phyloP scores from a whole-genome alignment of 2,329 filamentous ascomycete genomes.

The Botryotinia narcissicola region DNA sequence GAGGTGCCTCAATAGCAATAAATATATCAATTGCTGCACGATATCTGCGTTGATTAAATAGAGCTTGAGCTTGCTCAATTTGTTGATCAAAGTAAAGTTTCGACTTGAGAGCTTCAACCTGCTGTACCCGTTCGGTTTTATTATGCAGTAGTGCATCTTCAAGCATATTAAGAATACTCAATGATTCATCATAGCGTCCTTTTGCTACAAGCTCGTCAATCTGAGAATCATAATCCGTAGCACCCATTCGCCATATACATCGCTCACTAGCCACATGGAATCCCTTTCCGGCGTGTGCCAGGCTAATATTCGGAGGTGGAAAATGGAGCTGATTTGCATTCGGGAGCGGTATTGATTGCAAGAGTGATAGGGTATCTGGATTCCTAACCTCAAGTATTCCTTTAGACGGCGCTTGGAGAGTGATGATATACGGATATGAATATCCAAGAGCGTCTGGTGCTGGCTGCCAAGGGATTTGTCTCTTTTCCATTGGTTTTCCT shows the following conservation, averaged over 20 bases:
- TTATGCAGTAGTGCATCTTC: conserved; percentile 86
- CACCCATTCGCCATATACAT: conserved; percentile 93
- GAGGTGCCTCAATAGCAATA: conserved; percentile 77
- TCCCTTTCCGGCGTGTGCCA: conserved; percentile 94
- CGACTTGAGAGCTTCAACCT: conserved; percentile 90
- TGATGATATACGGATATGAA: conserved; percentile 92
- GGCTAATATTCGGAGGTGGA: conserved; percentile 84
- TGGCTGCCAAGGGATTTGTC: conserved; percentile 86
- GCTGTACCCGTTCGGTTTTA: conserved; percentile 75
- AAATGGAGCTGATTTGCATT: conserved; percentile 85
- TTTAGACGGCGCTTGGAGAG: conserved; percentile 78
- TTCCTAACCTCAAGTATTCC: conserved; percentile 88
- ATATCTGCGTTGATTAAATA: conserved; percentile 83
- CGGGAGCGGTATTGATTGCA: conserved; percentile 81
- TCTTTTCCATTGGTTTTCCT: conserved; percentile 76
- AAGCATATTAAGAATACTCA: conserved; percentile 83
- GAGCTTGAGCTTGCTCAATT: conserved; percentile 72
- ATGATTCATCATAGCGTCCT: conserved; percentile 81
- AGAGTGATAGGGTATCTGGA: conserved; percentile 82
- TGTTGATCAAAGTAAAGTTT: conserved; percentile 75
- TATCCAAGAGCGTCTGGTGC: conserved; percentile 92
- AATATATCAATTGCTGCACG: conserved; percentile 86
- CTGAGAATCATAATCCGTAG: conserved; percentile 86
- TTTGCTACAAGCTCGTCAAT: conserved; percentile 75
- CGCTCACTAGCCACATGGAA: conserved; percentile 92